Evolutionary conservation across 148 eudicot genomes (phyloP).

Genomic region (Fagopyrum esculentum): DNA sequence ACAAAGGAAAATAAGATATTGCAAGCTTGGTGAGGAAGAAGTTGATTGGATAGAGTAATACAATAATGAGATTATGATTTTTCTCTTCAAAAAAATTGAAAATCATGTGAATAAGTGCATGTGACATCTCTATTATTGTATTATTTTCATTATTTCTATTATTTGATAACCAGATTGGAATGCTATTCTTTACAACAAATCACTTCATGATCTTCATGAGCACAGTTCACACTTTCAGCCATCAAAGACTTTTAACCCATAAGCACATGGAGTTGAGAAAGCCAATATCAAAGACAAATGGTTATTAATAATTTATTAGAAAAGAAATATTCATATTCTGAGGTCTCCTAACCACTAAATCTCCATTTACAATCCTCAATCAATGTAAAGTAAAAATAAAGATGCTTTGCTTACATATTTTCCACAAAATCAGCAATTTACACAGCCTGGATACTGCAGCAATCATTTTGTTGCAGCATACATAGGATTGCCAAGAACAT

Average conservation of each 20-base stretch:
- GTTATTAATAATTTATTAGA: neutral
- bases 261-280: slow-evolving; percentile 2
- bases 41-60: too few species aligned
- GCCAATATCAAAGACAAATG: neutral
- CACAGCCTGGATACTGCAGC: neutral
- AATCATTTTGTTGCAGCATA: slow-evolving; percentile 29
- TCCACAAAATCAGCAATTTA: neutral
- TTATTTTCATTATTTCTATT: neutral
- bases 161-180: slow-evolving; percentile 10
- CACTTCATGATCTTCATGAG: neutral
- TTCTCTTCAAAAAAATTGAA: neutral
- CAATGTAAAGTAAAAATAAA: neutral
- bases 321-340: neutral
- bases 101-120: slow-evolving; percentile 3
- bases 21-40: neutral
- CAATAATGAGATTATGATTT: neutral
- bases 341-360: slow-evolving; percentile 3
- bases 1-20: neutral
- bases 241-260: neutral
- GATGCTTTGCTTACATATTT: neutral
- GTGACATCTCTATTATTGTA: slow-evolving; percentile 1
- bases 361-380: neutral
- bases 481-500: slow-evolving; percentile 36
- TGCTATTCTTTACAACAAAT: slow-evolving; percentile 1
- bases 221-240: neutral